Percentiles rank a stretch among this genome's conserved stretches.
Conservation (phyloP, 2,329 filamentous ascomycete genomes). For the Xylaria sp. region DNA sequence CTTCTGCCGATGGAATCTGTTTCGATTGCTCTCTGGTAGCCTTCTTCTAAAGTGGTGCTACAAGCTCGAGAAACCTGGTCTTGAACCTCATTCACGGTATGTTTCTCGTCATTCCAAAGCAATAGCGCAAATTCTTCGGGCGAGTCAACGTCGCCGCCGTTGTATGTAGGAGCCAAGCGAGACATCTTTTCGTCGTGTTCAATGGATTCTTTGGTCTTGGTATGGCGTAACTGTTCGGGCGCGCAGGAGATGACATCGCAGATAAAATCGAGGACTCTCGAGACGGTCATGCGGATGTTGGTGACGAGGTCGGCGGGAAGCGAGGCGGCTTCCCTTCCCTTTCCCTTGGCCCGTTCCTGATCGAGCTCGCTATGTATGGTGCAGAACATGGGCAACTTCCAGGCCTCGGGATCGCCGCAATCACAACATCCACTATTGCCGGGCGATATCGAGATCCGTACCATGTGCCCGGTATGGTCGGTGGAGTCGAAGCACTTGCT, state of each 20-base stretch:
- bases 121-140: constrained; percentile 83
- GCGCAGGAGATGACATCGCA: constrained; percentile 98
- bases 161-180: constrained; percentile 79
- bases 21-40: constrained; percentile 81
- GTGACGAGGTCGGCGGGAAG: constrained; percentile 80
- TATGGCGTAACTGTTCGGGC: constrained; percentile 88
- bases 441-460: constrained; percentile 85
- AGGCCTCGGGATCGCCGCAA: constrained; percentile 95
- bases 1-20: constrained; percentile 89
- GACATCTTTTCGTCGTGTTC: constrained; percentile 83
- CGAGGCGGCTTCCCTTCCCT: constrained; percentile 66
- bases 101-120: constrained; percentile 99
- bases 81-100: constrained; percentile 90
- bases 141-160: constrained; percentile 71
- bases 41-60: constrained; percentile 74
- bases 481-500: constrained; percentile 94
- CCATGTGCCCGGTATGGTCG: constrained; percentile 92
- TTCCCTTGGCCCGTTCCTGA: constrained; percentile 63
- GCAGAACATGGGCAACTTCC: constrained; percentile 87
- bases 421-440: constrained; percentile 98
- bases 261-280: constrained; percentile 88
- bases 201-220: constrained; percentile 85
- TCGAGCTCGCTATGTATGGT: constrained; percentile 84
- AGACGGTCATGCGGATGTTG: constrained; percentile 86
- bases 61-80: constrained; percentile 93